Base-by-base conservation (phyloP, 352 stramenopile species). In the Pythium pyrilobum region DNA sequence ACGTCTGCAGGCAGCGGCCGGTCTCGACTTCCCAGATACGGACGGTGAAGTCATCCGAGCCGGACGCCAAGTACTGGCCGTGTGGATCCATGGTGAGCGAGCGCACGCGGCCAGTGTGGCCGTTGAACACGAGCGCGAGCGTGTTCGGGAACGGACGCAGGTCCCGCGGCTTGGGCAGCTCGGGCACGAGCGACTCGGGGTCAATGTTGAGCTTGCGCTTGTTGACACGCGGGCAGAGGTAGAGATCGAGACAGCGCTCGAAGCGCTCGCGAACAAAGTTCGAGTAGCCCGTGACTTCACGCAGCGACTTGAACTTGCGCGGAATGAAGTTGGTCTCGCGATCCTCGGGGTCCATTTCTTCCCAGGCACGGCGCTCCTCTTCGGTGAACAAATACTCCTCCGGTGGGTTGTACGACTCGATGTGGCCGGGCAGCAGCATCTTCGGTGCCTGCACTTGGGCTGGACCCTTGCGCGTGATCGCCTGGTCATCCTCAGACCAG, bases 181-280 rank as follows among this genome's bases (percentile, higher is more conserved):
- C 80, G 0, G 97, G 97, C 36, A 98, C 85, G 28, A 98, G 77
- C 48, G 81, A 95, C 51, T 98, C 90, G 0, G 97, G 97, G 74
- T 99, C 96, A 66, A 99, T 99, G 69, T 98, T 99, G 54, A 99
- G 78, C 47, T 97, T 94, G 46, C 91, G 85, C 78, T 99, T 95
- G 74, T 93, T 95, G 37, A 92, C 81, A 59, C 97, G 90, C 33
- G 97, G 97, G 49, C 91, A 98, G 25, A 99, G 70, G 76, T 99
- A 99, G 32, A 99, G 77, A 82, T 99, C 97, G 18, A 99, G 75
- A 69, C 97, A 99, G 11, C 97, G 85, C 68, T 99, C 97, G 69
- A 99, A 99, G n/a, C 96, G 83, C 75, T 99, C 97, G 58, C 95
- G 94, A 25, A 99, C 92, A 40, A 98, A 96, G 65, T 97, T 89